phyloP scores from a whole-genome alignment of 2,329 filamentous ascomycete species.

The Neophaeococcomyces aloes region DNA sequence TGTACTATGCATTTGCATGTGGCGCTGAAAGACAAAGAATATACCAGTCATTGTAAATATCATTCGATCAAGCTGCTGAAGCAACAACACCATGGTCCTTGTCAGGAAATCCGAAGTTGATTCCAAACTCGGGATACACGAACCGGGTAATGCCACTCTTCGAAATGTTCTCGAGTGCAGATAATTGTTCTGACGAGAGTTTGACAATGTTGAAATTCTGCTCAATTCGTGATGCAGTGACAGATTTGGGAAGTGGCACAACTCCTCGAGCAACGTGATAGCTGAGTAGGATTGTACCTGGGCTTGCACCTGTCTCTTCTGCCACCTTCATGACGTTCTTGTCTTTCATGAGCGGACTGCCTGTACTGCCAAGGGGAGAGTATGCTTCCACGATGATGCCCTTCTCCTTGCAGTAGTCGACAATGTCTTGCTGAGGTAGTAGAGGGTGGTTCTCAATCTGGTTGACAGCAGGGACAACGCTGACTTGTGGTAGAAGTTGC shows the following conservation, averaged over 20 bases:
- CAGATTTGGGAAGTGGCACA: constrained; percentile 28
- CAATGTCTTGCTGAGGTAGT: constrained; percentile 41
- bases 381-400: constrained; percentile 46
- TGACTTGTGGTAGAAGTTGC: constrained; percentile 35
- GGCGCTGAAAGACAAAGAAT: too few relatives aligned
- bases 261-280: constrained; percentile 28
- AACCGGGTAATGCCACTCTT: constrained; percentile 14
- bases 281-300: constrained; percentile 33
- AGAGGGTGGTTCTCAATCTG: constrained; percentile 46
- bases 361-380: constrained; percentile 44
- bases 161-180: constrained; percentile 22
- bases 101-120: constrained; percentile 17
- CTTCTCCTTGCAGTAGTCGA: constrained; percentile 39
- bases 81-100: constrained; percentile 9
- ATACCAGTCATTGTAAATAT: too few relatives aligned
- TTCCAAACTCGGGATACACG: constrained; percentile 13
- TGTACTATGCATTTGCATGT: too few relatives aligned
- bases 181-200: constrained; percentile 29
- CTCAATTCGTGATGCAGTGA: constrained; percentile 33
- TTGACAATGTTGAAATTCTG: constrained; percentile 36
- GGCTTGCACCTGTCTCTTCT: constrained; percentile 29
- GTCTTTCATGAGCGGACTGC: constrained; percentile 33
- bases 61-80: constrained; percentile 1
- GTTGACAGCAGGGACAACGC: constrained; percentile 39
- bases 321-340: constrained; percentile 34